Base-by-base conservation (phyloP, 805 yeast genomes). In the Saccharomycopsis fodiens region DNA sequence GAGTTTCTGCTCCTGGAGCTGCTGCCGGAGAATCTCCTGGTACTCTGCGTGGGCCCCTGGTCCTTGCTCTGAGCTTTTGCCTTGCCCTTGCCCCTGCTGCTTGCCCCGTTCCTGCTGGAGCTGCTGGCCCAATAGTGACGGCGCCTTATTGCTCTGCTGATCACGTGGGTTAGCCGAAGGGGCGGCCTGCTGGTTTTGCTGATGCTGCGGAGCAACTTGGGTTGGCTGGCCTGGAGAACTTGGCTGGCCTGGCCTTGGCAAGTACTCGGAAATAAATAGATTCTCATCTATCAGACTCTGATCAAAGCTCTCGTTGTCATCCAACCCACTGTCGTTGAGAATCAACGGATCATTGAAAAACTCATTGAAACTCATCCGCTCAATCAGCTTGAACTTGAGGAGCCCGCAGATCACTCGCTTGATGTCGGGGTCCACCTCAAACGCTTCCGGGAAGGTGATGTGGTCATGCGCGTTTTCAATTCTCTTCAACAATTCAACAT, bases 311-410 rank as follows among this genome's bases (percentile, higher is more conserved):
- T 78, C 75, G 35, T 63, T 58, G 41, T 64, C 62, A 34, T 61
- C 60, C 52, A 65, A 53, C 12, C 47, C 41, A 5, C 63, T 59
- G 45, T 79, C 82, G 46, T 65, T 65, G 3, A 68, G 67, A 8
- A 87, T 77, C 50, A 87, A 64, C 7, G 83, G 78, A 61, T 85
- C 83, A 42, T 68, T 74, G 63, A 91, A 93, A 60, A 93, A 87
- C 61, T 89, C 97, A 50, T 75, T 77, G 62, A 87, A 93, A 1
- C 91, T 83, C 68, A 91, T 79, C 57, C 98, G 73, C 59, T 85
- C 91, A 2, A 84, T 76, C 3, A 97, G 96, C 53, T 84, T 82
- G 55, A 85, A 82, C 55, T 82, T 85, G 55, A 93, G 69, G 50
- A 93, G 68, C 0, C 85, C 77, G 48, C 86, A 72, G 21, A 93